Evolutionary conservation across 2,329 filamentous ascomycete species (phyloP).

Genomic region (Alternaria infectoria): DNA sequence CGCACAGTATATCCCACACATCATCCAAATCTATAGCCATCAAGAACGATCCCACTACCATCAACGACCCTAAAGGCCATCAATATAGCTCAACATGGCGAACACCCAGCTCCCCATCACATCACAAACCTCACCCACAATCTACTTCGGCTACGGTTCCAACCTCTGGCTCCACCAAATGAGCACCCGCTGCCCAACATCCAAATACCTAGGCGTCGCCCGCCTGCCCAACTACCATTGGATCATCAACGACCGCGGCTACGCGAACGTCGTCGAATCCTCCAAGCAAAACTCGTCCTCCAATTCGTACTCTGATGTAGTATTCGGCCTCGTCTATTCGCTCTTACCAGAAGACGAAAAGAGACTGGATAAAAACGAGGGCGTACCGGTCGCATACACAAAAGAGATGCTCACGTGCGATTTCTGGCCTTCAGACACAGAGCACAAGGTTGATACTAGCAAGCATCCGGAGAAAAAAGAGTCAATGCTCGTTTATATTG

Average conservation of each 20-base stretch:
- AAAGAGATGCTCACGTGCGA: constrained; percentile 57
- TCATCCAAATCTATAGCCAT: background rate
- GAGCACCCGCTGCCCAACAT: constrained; percentile 63
- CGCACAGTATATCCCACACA: background rate
- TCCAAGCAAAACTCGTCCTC: background rate
- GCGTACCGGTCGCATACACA: constrained; percentile 66
- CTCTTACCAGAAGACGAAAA: constrained; percentile 36
- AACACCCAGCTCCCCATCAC: background rate
- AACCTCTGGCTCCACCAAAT: constrained; percentile 73
- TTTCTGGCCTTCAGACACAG: constrained; percentile 46
- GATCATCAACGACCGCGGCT: constrained; percentile 71
- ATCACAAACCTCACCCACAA: constrained; percentile 26
- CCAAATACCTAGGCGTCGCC: constrained; percentile 63
- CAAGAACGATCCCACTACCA: background rate
- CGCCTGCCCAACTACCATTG: constrained; percentile 64
- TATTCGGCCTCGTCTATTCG: constrained; percentile 47
- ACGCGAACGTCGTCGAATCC: constrained; percentile 67
- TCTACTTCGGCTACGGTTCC: constrained; percentile 75
- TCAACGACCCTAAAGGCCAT: background rate
- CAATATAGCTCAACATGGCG: constrained; percentile 10
- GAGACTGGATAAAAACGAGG: constrained; percentile 58
- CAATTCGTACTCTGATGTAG: constrained; percentile 5
- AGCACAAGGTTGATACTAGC: constrained; percentile 22
- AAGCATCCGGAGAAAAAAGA: constrained; percentile 25
- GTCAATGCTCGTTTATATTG: constrained; percentile 66